Base-by-base conservation (phyloP, 139 green algal genomes). In the Raphidocelis subcapitata region DNA sequence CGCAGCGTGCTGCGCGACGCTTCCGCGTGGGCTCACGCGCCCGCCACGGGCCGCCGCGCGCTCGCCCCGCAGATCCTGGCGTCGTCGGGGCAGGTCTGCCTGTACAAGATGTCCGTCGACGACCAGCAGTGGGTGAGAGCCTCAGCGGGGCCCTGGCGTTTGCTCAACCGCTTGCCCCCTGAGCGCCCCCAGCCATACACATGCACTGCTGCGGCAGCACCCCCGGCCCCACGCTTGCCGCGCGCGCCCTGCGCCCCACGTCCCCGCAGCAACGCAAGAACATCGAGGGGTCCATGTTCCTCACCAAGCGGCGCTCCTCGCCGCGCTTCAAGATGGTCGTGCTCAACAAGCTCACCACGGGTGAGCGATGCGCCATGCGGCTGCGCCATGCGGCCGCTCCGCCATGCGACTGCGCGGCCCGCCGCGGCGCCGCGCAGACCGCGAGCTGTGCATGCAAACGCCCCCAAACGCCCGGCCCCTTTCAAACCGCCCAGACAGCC, bases 221-320 rank as follows among this genome's bases (percentile, higher is more conserved):
- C 3, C 23, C 37, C 36, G 41, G 37, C 14, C 28, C 41, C 12
- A 12, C 41, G 12, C 41, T 8, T 49, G 41, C 41, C 41, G 41
- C 8, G 8, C 41, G 29, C 5, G 41, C 5, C 15, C 59, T 28
- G n/a, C 28, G 41, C 8, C 36, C 28, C n/a, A 62, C 28, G 35
- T 28, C 31, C 51, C 15, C 66, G 66, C 75, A 86, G 81, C 61
- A 65, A 32, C 87, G 91, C 21, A 96, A 95, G 65, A 89, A 98
- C 49, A 89, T 98, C 2, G 93, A 98, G 75, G 93, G 93, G 3
- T 92, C 85, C 0, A 65, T 98, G 46, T 98, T 97, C 75, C 57
- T 98, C 23, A 72, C 96, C 18, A 97, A 94, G 74, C 79, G 93
- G 1, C 70, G 69, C 2, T 64, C 63, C 0, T 54, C 79, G 36